Base-by-base conservation (phyloP, 108 stramenopile genomes). In the Skeletonema costatum region DNA sequence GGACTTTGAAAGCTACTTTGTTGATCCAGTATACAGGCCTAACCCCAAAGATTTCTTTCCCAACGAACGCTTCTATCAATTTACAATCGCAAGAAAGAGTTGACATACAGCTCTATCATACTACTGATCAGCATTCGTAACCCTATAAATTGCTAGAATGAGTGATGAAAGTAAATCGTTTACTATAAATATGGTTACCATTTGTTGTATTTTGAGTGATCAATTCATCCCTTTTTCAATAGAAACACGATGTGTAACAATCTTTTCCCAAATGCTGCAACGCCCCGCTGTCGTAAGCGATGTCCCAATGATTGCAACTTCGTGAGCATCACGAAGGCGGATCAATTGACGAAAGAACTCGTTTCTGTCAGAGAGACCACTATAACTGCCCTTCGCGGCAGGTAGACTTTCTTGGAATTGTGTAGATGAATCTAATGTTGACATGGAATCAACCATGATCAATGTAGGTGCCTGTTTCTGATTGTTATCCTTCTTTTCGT, bases 21-120 rank as follows among this genome's bases (percentile, higher is more conserved):
- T 95, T 2, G 92, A 95, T 75, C 86, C 87, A 9, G 90, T 89
- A 14, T 95, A 95, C 67, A 85, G 94, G 46, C 91, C 93, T 8
- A 95, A 95, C 81, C 94, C 94, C 9, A 95, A 95, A 71, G 94
- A 95, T 58, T 95, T 91, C 71, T 95, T 91, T 66, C 94, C 92
- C 1, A 87, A 90, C 63, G 94, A 95, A 70, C 82, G 91, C 68
- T 62, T 92, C 4, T 76, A 88, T 62, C 90, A 93, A 86, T 88
- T 87, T 64, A 93, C 87, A 10, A 82, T 82, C 14, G 33, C 74
- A 32, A 75, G 74, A 29, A 81, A 71, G 60, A 46, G 44, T n/a
- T 46, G 44, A 46, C 10, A 11, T 41, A 12, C 39, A 41, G 39
- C 39, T 41, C 39, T 41, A 12, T 2, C 10, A 25, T 41, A 11